Percentiles rank a stretch among this genome's conserved stretches.
Evolutionary conservation across 768 basidiomycete genomes (phyloP).

Genomic region (Serendipita sp.): DNA sequence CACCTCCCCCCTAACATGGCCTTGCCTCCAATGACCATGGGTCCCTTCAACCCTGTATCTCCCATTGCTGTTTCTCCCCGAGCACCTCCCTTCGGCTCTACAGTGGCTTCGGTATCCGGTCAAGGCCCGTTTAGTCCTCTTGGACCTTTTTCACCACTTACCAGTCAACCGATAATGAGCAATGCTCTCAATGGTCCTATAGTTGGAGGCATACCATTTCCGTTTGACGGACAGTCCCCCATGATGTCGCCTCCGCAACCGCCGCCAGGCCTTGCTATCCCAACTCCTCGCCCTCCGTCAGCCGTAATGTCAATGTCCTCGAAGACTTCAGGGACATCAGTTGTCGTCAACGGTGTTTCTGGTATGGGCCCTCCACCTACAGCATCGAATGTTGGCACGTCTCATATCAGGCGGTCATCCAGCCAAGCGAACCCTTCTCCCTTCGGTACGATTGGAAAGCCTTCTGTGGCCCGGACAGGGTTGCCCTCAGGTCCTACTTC

Average conservation of each 20-base stretch:
- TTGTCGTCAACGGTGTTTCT: neutral
- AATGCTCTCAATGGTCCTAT: constrained; percentile 36
- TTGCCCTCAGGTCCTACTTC: constrained; percentile 13
- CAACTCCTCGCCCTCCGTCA: neutral
- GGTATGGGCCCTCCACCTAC: neutral
- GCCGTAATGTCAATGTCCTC: neutral
- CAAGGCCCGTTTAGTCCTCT: constrained; percentile 17
- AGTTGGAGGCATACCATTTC: constrained; percentile 16
- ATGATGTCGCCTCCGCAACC: neutral
- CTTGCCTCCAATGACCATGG: constrained; percentile 24
- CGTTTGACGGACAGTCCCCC: constrained; percentile 3
- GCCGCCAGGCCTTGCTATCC: neutral
- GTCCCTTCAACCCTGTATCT: constrained; percentile 13
- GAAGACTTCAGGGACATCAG: neutral
- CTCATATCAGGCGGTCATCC: neutral
- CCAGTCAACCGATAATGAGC: constrained; percentile 21
- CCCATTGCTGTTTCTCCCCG: constrained; percentile 40
- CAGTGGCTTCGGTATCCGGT: constrained; percentile 11
- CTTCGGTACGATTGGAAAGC: constrained; percentile 24
- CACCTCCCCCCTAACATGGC: constrained; percentile 35
- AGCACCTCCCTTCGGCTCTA: constrained; percentile 19
- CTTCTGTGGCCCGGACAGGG: constrained; percentile 18
- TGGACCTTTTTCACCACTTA: constrained; percentile 38
- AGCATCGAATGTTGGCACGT: neutral
- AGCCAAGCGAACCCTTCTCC: constrained; percentile 49